Conservation (phyloP, 108 stramenopile species). For the Pseudonitzschia multistriata region DNA sequence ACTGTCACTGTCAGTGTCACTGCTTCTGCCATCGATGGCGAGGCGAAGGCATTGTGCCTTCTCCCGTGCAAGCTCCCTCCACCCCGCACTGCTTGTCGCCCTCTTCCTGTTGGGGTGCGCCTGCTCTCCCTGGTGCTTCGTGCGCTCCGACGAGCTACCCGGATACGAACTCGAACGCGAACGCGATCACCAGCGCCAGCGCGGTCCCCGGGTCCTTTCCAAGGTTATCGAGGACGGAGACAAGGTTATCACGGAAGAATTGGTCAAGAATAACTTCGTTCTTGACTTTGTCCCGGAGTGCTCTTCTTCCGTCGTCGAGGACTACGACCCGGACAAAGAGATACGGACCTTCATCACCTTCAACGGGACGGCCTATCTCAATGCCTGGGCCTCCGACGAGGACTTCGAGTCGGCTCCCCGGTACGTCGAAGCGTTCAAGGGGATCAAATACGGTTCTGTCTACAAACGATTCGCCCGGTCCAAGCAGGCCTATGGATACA, state of each 20-base stretch:
- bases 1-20: too few relatives aligned
- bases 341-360: neutral
- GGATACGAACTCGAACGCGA: too few relatives aligned
- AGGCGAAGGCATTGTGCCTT: too few relatives aligned
- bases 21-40: too few relatives aligned
- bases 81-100: neutral
- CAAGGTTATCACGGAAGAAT: neutral
- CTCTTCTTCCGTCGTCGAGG: neutral
- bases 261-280: neutral
- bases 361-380: neutral
- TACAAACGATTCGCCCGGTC: constrained; percentile 1
- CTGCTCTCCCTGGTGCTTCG: neutral
- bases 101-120: neutral
- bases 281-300: neutral
- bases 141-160: too few relatives aligned
- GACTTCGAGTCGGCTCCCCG: neutral
- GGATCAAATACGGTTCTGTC: neutral
- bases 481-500: neutral
- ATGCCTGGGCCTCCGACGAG: neutral
- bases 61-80: too few relatives aligned
- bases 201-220: neutral
- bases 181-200: neutral
- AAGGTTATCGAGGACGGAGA: neutral
- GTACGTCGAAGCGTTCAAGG: neutral
- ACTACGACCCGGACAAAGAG: neutral